Base-by-base conservation (phyloP, 2,329 filamentous ascomycete species). In the Colletotrichum horii region DNA sequence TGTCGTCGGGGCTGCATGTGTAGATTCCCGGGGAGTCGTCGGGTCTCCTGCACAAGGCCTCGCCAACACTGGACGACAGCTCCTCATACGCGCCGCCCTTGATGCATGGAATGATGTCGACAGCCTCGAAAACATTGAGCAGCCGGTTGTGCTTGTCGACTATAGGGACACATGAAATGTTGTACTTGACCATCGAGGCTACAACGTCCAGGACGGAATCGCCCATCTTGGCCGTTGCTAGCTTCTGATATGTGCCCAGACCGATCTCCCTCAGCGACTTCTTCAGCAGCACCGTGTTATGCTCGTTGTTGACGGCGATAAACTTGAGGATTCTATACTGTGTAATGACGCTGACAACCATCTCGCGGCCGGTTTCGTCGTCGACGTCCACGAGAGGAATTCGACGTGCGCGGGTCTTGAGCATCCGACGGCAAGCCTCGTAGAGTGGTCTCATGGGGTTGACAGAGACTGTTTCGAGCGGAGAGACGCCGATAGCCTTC, bases 311-410 rank as follows among this genome's bases (percentile, higher is more conserved):
- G 85, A 99, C 96, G 14, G 97, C 96, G 77, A 99, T 97, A 84
- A 99, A 99, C 84, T 99, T 99, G 78, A 99, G 91, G 80, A 99
- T 98, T 74, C 97, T 94, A 85, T 99, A 99, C 84, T 99, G 97
- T 1, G 97, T 99, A 75, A 99, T 94, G 76, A 99, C 97, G 80
- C 96, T 98, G 76, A 99, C 95, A 22, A 99, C 96, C 86, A 96
- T 97, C 82, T 97, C 93, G 77, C 96, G 92, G 72, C 94, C 93
- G 3, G 97, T 99, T 85, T 99, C 97, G 82, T 97, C 96, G 82
- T 99, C 97, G 78, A 95, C 91, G 80, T 98, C 97, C 75, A 99
- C 94, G 8, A 99, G 90, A 1, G 97, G 97, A 78, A 99, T 99
- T 79, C 97, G 93, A 75, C 97, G 94, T 43, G 97, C 96, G 79